Evolutionary conservation across 768 basidiomycete genomes (phyloP), one percentile per base, ranked within the genome.

Genomic region (Coprinellus aureogranulatus): DNA sequence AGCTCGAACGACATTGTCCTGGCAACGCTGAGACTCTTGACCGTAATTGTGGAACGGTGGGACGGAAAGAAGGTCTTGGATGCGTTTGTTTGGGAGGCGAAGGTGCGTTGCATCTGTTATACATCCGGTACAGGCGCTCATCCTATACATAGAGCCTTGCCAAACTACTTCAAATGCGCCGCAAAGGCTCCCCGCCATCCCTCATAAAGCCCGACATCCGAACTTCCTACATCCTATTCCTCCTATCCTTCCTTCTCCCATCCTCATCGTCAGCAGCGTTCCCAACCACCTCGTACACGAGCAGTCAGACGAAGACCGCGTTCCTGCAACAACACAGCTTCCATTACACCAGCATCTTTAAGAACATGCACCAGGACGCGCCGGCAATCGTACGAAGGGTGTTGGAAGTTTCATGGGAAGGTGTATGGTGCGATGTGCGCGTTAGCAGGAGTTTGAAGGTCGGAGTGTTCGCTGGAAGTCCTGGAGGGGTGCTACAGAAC

Each of bases 241-340:
- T 93, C 14, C 76, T 92, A 14, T 88, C 89, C 0, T 89, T 93
- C 67, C 71, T 93, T 42, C 78, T 84, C 44, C 65, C 67, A 34
- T 71, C 78, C 25, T 77, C 75, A 1, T 52, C 50, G 10, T 18
- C 48, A 1, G 11, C 26, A 2, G 2, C 60, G 78, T 1, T 68
- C 80, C 16, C 31, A 10, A 31, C 39, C 5, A 31, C 23, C 22
- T 25, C 34, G 11, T 48, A 16, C 22, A 20, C 44, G 4, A 58
- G 37, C 28, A 53, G 40, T 11, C 74, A 78, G 39, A 71, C 85
- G 62, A 94, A 92, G 68, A 68, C 79, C 0, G 68, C 77, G 0
- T 87, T 92, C 66, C 72, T 92, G 16, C 88, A 91, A 62, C 86
- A 90, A 66, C 86, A 86, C 57, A 77, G 83, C 18, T 86, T 88